A percentile compares a stretch with the other conserved stretches of the same genome.
Conservation (phyloP, 208 protist genomes). For the Herpetomonas samuelpessoai region DNA sequence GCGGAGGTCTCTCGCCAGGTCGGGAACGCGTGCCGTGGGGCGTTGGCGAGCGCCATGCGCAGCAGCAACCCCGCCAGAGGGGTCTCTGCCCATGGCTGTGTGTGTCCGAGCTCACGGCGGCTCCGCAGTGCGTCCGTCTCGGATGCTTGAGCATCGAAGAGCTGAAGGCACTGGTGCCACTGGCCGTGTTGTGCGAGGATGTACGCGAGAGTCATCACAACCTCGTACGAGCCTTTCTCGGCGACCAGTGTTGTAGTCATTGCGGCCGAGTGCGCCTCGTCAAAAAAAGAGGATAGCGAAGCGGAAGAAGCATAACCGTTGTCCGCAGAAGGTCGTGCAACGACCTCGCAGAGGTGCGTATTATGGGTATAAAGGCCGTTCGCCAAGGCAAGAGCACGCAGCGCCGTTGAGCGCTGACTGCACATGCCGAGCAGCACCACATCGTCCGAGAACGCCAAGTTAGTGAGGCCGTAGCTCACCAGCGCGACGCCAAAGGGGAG, state of each 20-base stretch:
- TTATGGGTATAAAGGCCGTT: neutral
- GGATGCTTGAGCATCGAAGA: neutral
- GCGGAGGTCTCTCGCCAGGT: no score
- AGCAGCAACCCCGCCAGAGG: constrained; percentile 1
- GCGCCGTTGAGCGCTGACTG: constrained; percentile 23
- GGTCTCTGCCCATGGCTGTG: neutral
- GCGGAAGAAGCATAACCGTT: no score
- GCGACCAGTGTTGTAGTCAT: neutral
- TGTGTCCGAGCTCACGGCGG: neutral
- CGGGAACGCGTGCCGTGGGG: neutral
- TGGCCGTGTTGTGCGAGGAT: constrained; percentile 69
- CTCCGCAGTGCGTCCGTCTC: constrained; percentile 11
- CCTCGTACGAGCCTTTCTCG: neutral
- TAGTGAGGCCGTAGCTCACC: neutral
- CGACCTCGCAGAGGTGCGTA: no score
- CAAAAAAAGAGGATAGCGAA: neutral
- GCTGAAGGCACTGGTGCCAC: constrained; percentile 15
- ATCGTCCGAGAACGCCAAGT: constrained; percentile 10
- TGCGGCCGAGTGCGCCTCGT: neutral
- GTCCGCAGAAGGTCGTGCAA: no score
- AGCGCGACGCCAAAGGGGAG: neutral
- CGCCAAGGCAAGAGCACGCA: constrained; percentile 14
- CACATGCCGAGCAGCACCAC: constrained; percentile 23
- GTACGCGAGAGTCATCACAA: constrained; percentile 30
- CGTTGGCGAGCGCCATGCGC: constrained; percentile 20